Base-by-base conservation (phyloP, 2,329 filamentous ascomycete genomes). In the Phialocephala subalpina region DNA sequence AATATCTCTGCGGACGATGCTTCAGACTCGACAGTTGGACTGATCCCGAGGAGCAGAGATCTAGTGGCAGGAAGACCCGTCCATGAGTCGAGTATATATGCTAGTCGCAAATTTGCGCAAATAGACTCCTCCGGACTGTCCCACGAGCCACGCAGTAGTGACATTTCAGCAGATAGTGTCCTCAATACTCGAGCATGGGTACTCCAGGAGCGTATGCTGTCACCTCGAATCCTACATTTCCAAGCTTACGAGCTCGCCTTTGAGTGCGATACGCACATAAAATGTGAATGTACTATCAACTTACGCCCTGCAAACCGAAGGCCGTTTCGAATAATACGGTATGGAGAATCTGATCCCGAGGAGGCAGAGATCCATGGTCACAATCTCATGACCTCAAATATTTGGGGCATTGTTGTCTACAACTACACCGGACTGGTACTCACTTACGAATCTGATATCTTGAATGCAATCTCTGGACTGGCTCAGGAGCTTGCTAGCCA, bases 381-480 rank as follows among this genome's bases (percentile, higher is more conserved):
- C 12, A 25, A 25, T 14, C 14, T 9, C 3, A 27, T 52, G 14
- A 16, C 8, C 25, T 9, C 20, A 52, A 16, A n/a, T 27, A 9
- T 52, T 36, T 63, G 62, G 62, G 25, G 27, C 12, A n/a, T 7
- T 22, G 35, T 65, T 49, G 22, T 61, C 8, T 20, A 49, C n/a
- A 62, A 36, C 6, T 65, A 65, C 27, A 38, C 63, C 29, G 22
- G 35, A 25, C 42, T 58, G 20, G 27, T 14, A 5, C 56, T 66
- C 8, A 63, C 53, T 11, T 5, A 53, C 8, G 22, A 55, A 9
- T 60, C 56, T 5, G 60, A 63, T 38, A 61, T 40, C 18, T 45
- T 63, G 5, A 25, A 47, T 40, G 60, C 64, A 6, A 60, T 66
- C 2, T 60, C 60, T 52, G 61, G 65, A 45, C 58, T 67, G n/a